Percentiles rank a stretch among this genome's conserved stretches.
phyloP scores from a whole-genome alignment of 106 monocot species.

The Apostasia shenzhenica region DNA sequence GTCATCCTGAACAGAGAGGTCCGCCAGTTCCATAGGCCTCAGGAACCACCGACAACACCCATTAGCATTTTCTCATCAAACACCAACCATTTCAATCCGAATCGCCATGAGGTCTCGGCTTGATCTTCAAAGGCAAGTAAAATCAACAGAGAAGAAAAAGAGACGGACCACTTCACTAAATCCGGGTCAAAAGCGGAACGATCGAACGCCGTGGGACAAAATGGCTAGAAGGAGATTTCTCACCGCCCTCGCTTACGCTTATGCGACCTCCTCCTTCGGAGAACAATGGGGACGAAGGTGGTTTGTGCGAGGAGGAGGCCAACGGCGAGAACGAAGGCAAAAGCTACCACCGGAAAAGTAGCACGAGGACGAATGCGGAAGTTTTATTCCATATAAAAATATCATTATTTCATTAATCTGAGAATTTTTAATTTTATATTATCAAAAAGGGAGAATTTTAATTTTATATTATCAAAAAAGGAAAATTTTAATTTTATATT shows the following conservation, averaged over 20 bases:
- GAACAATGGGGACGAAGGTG: not conserved
- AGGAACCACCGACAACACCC: not conserved
- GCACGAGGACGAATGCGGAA: not conserved
- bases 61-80: not conserved
- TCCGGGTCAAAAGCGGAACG: not conserved
- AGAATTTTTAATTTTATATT: not conserved
- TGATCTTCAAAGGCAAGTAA: slow-evolving; percentile 5
- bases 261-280: not conserved
- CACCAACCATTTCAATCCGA: too few relatives aligned
- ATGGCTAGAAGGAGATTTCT: not conserved
- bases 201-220: not conserved
- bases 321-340: not conserved
- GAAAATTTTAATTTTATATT: too few relatives aligned
- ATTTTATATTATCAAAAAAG: too few relatives aligned
- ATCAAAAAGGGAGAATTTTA: too few relatives aligned
- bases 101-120: not conserved
- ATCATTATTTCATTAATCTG: not conserved
- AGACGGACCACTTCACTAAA: not conserved
- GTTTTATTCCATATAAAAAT: not conserved
- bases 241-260: not conserved
- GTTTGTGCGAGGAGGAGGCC: not conserved
- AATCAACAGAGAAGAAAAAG: not conserved
- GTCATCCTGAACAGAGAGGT: slow-evolving; percentile 8
- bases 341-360: not conserved
- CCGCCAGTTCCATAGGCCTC: slow-evolving; percentile 4